Conservation (phyloP, 345 rosid species). For the Boechera stricta region DNA sequence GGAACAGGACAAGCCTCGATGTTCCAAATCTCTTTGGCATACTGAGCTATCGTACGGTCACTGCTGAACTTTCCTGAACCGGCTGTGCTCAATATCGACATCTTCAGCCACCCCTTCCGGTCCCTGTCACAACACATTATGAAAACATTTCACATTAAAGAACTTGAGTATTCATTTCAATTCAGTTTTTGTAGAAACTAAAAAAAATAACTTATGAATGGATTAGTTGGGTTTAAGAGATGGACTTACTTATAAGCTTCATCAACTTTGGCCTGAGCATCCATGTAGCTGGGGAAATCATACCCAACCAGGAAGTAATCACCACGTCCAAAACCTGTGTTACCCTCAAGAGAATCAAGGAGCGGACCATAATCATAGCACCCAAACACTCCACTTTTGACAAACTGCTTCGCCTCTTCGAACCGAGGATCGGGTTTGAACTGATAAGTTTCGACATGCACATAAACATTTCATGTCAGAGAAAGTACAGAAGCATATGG, state of each 20-base stretch:
- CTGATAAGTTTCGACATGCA: slow-evolving; percentile 48
- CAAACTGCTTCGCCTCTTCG: slow-evolving; percentile 89
- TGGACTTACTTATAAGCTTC: slow-evolving; percentile 84
- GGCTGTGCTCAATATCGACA: slow-evolving; percentile 93
- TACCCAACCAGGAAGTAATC: slow-evolving; percentile 94
- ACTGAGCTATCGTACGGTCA: slow-evolving; percentile 84
- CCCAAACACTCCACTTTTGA: slow-evolving; percentile 93
- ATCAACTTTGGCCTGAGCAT: slow-evolving; percentile 83
- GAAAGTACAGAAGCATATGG: slow-evolving; percentile 3
- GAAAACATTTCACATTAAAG: not conserved
- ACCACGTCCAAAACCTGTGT: slow-evolving; percentile 93
- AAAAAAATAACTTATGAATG: not conserved
- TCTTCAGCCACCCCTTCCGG: slow-evolving; percentile 76
- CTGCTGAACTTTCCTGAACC: slow-evolving; percentile 95
- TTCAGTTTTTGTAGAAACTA: slow-evolving; percentile 15
- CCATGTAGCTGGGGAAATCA: slow-evolving; percentile 87
- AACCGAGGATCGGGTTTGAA: slow-evolving; percentile 93
- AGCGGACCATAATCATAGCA: slow-evolving; percentile 86
- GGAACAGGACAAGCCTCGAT: slow-evolving; percentile 77
- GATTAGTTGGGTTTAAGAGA: slow-evolving; percentile 28
- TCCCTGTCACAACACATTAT: slow-evolving; percentile 59
- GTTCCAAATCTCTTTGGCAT: slow-evolving; percentile 93
- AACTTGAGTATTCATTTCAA: slow-evolving; percentile 8
- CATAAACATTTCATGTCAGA: slow-evolving; percentile 12
- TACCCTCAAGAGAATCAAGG: slow-evolving; percentile 91